Evolutionary conservation across 768 basidiomycete species (phyloP), one percentile per base, ranked within the genome.

Genomic region (Auricularia cornea): DNA sequence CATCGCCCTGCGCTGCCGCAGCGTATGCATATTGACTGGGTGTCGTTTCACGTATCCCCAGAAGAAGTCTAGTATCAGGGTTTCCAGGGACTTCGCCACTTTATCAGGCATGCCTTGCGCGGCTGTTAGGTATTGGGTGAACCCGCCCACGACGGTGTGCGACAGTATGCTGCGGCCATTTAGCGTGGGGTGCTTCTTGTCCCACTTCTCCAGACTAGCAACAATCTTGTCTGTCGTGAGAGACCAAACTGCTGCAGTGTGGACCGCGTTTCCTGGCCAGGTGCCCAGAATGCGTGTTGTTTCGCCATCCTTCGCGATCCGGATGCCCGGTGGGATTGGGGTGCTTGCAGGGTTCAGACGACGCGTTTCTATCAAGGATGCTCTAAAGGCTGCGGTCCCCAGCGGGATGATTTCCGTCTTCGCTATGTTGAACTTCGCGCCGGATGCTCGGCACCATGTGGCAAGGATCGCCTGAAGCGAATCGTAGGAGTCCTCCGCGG

Each of bases 401-500:
- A 48, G 6, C 44, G 44, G 44, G 18, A 48, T 48, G 44, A 48
- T 48, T 18, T 48, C 44, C 11, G 44, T 48, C 20, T 48, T 48
- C n/a, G n/a, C n/a, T 0, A 67, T 62, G 59, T 81, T 82, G 65
- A 81, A 82, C 38, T 75, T 77, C 0, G 79, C 80, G 0, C 72
- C 67, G 8, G 76, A 76, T 3, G 73, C 77, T 0, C 16, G 23
- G 63, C 78, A 82, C 81, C 81, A 83, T 0, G 38, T 52, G 0
- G 71, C 31, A 0, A 81, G 76, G 1, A 80, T 70, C 0, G 32
- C 1, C 2, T 67, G 32, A 0, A 82, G 71, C 0, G 62, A 63
- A 0, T 61, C 51, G 16, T 72, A 73, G 3, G 65, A 56, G 60
- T 81, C 78, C 0, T 63, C 12, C 41, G 70, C 66, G 2, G 66